Percentiles rank a stretch among this genome's conserved stretches.
phyloP scores from a whole-genome alignment of 495 filamentous ascomycete genomes.

The Schizothecium vesticola region DNA sequence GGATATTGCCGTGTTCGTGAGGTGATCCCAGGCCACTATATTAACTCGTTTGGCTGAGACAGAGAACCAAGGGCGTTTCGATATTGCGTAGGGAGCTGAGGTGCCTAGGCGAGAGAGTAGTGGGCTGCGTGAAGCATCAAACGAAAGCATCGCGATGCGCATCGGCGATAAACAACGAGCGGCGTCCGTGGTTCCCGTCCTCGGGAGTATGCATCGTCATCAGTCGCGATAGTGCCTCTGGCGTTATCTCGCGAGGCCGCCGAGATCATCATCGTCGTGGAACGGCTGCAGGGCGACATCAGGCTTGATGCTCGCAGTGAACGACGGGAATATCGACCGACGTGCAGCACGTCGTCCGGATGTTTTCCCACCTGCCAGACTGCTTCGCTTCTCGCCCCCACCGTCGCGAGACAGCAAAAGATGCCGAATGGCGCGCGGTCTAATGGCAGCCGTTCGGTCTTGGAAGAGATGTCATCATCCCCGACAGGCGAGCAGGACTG shows the following conservation, averaged over 20 bases:
- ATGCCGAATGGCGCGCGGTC: background rate
- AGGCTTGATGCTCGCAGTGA: background rate
- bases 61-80: slow-evolving; percentile 3
- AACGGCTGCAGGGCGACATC: background rate
- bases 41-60: slow-evolving; percentile 4
- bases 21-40: background rate
- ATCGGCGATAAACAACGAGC: background rate
- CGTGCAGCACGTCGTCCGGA: background rate
- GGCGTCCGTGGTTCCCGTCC: background rate
- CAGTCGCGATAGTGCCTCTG: background rate
- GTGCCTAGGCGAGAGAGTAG: background rate
- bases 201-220: background rate
- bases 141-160: background rate
- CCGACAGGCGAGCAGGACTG: background rate
- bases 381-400: background rate
- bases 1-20: background rate
- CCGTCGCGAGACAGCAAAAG: background rate
- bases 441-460: background rate
- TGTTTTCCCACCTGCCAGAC: background rate
- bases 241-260: background rate
- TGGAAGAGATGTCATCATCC: background rate
- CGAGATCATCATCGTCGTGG: background rate
- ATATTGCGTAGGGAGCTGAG: slow-evolving; percentile 4
- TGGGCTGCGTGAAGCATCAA: background rate
- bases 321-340: background rate